Percentiles rank a stretch among this genome's conserved stretches.
These are phyloP conservation scores for Thuidium tamariscinum DNA, from an alignment of 225 moss, liverwort and hornwort genomes.

Conservation along the genomic window DNA sequence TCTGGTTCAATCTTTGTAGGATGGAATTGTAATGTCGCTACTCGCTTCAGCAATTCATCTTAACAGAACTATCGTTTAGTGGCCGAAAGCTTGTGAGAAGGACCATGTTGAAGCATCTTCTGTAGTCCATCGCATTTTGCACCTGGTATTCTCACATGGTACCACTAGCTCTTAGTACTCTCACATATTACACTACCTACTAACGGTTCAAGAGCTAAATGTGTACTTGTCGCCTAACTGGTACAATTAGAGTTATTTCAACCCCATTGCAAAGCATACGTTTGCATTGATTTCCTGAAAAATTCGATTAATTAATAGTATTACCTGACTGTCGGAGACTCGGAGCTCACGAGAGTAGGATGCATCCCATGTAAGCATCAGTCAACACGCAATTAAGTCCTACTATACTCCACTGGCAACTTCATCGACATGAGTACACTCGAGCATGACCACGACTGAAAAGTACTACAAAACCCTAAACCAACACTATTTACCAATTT, in stretches of 20 bases:
- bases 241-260: not conserved
- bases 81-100: not conserved
- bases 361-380: too few species aligned
- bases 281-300: not conserved
- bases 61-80: not conserved
- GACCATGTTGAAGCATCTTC: not conserved
- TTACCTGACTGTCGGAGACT: not conserved
- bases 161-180: not conserved
- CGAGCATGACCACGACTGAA: too few species aligned
- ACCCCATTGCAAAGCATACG: not conserved
- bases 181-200: not conserved
- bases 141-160: not conserved
- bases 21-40: too few species aligned
- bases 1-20: not conserved
- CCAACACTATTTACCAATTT: too few species aligned
- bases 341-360: not conserved
- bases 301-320: not conserved
- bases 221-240: not conserved
- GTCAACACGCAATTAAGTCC: too few species aligned
- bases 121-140: not conserved
- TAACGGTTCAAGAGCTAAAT: not conserved
- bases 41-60: not conserved
- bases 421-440: too few species aligned
- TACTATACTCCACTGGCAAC: too few species aligned
- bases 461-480: too few species aligned